Percentiles rank a stretch among this genome's conserved stretches.
phyloP scores from a whole-genome alignment of 2,329 filamentous ascomycete genomes.

The Pseudogymnoascus sp. region DNA sequence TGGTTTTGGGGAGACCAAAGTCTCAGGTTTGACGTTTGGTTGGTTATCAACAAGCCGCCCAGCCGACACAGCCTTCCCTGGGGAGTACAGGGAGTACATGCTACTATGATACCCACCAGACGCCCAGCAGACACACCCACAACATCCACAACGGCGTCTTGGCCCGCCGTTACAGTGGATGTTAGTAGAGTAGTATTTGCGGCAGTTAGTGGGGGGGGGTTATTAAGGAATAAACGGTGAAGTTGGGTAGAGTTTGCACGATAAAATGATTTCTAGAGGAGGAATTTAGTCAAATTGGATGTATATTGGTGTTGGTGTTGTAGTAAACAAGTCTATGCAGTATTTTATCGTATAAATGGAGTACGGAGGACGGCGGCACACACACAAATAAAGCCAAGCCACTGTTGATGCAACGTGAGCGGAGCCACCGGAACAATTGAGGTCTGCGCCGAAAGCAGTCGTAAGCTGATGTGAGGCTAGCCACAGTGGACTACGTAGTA shows the following conservation, averaged over 20 bases:
- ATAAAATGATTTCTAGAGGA: neutral
- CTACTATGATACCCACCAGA: neutral
- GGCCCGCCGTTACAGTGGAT: neutral
- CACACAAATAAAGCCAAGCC: neutral
- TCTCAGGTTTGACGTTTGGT: constrained; percentile 8
- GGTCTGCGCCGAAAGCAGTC: neutral
- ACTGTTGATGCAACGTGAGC: neutral
- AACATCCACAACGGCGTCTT: neutral
- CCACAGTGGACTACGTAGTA: neutral
- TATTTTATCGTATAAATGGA: neutral
- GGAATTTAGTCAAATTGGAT: neutral
- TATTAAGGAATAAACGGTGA: neutral
- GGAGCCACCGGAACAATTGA: neutral
- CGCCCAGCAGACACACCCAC: neutral
- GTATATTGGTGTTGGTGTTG: neutral
- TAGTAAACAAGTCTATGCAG: neutral
- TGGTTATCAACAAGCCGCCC: neutral
- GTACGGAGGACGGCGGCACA: neutral
- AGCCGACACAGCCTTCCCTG: constrained; percentile 1
- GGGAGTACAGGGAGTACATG: neutral
- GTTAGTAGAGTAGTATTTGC: neutral
- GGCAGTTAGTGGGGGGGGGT: neutral
- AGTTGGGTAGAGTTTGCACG: neutral
- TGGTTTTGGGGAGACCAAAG: constrained; percentile 3
- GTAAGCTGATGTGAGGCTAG: constrained; percentile 7